Conservation (phyloP, 352 stramenopile species). For the Blastocystis sp. region DNA sequence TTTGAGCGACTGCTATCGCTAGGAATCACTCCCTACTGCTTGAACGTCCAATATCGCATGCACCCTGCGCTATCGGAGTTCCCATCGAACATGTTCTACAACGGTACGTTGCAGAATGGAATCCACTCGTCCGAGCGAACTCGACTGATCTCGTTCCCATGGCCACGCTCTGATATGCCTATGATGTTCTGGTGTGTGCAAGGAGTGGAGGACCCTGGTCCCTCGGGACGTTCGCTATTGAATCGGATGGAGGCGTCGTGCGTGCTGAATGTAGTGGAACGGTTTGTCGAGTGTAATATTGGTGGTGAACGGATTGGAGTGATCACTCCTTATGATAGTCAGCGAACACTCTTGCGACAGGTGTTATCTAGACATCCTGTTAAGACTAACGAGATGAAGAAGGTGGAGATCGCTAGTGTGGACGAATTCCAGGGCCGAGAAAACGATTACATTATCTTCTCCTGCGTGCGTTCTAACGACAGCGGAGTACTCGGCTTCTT, state of each 20-base stretch:
- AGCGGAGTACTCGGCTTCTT: conserved; percentile 97
- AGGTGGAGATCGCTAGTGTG: conserved; percentile 96
- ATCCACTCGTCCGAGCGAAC: conserved; percentile 86
- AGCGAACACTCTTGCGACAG: conserved; percentile 95
- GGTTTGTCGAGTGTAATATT: conserved; percentile 86
- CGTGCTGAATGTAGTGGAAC: conserved; percentile 94
- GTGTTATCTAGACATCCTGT: conserved; percentile 81
- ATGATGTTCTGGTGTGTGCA: conserved; percentile 94
- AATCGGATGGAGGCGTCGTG: conserved; percentile 95
- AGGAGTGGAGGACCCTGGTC: conserved; percentile 94
- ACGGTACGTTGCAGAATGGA: conserved; percentile 95
- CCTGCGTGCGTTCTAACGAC: conserved; percentile 96
- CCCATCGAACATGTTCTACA: conserved; percentile 98
- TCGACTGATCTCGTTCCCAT: conserved; percentile 84
- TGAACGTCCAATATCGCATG: conserved; percentile 99
- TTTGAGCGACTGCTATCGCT: conserved; percentile 94
- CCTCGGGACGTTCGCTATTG: conserved; percentile 92
- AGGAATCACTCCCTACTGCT: conserved; percentile 87
- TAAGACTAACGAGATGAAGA: conserved; percentile 86
- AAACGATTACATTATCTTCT: conserved; percentile 96
- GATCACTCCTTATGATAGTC: conserved; percentile 94
- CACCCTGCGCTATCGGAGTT: conserved; percentile 97
- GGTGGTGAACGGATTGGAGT: conserved; percentile 84
- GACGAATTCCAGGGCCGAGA: conserved; percentile 98
- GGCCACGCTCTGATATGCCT: conserved; percentile 88